Evolutionary conservation across 192 early-diverging fungal genomes (phyloP).

Genomic region (Geranomyces michiganensis): DNA sequence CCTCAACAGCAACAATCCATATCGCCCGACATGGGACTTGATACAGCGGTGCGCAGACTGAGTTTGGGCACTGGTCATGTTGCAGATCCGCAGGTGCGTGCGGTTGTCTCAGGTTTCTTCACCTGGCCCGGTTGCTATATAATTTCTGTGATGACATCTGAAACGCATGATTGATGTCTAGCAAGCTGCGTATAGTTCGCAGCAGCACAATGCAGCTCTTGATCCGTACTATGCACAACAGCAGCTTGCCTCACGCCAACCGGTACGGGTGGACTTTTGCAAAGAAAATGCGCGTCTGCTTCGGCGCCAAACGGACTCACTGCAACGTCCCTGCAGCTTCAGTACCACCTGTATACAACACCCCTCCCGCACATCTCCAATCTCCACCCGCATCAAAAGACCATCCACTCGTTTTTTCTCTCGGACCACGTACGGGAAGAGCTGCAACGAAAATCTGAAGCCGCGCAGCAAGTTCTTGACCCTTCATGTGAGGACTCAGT

Average conservation of each 20-base stretch:
- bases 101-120: too few species aligned
- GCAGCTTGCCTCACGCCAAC: slow-evolving; percentile 41
- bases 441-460: slow-evolving; percentile 72
- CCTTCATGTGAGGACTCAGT: slow-evolving; percentile 37
- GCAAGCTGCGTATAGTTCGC: neutral
- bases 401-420: slow-evolving; percentile 83
- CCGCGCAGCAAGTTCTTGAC: slow-evolving; percentile 45
- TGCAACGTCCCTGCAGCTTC: slow-evolving; percentile 58
- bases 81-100: neutral
- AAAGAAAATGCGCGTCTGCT: slow-evolving; percentile 30
- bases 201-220: slow-evolving; percentile 6
- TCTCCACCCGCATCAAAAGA: slow-evolving; percentile 72
- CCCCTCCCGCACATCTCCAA: slow-evolving; percentile 72
- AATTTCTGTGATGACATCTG: too few species aligned
- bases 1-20: neutral
- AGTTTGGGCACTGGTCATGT: neutral
- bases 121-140: too few species aligned
- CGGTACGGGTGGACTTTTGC: slow-evolving; percentile 28
- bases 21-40: slow-evolving; percentile 10
- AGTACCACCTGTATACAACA: slow-evolving; percentile 79
- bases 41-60: neutral
- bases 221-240: slow-evolving; percentile 26
- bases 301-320: neutral
- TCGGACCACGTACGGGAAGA: slow-evolving; percentile 81
- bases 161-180: neutral